These are phyloP conservation scores for Conidiobolus incongruus DNA, from an alignment of 371 early-diverging fungal species.

Conservation along the genomic window DNA sequence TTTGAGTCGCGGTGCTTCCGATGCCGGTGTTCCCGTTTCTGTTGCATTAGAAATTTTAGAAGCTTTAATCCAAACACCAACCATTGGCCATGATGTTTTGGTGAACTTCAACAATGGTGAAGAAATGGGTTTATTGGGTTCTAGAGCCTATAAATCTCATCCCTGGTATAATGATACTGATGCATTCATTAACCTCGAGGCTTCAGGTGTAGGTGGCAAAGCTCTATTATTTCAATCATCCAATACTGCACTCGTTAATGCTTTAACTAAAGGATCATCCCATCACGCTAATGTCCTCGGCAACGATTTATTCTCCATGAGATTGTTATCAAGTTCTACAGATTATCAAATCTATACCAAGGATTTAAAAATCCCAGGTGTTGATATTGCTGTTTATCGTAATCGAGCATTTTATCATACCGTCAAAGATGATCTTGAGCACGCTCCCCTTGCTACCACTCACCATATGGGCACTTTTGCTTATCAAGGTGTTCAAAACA, in stretches of 20 bases:
- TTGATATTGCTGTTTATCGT: constrained; percentile 49
- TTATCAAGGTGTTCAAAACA: too few relatives aligned
- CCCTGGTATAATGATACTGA: constrained; percentile 48
- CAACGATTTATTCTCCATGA: constrained; percentile 35
- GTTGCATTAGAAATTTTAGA: constrained; percentile 28
- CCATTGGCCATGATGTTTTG: constrained; percentile 36
- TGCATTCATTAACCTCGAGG: constrained; percentile 65
- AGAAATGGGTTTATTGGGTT: constrained; percentile 58
- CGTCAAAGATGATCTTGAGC: constrained; percentile 21
- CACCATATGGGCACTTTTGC: not conserved
- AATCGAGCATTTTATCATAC: constrained; percentile 50
- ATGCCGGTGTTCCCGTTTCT: constrained; percentile 58
- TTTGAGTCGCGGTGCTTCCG: constrained; percentile 61
- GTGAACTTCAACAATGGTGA: constrained; percentile 76
- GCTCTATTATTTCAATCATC: constrained; percentile 40
- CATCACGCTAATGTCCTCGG: constrained; percentile 28
- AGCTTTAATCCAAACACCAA: constrained; percentile 10
- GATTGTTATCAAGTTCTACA: constrained; percentile 41
- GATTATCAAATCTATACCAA: constrained; percentile 36
- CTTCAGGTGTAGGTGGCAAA: constrained; percentile 56
- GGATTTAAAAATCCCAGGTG: constrained; percentile 29
- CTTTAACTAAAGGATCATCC: constrained; percentile 14
- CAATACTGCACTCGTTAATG: constrained; percentile 19
- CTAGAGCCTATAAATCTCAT: constrained; percentile 41
- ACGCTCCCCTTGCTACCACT: not conserved